Conservation (phyloP, 2,329 filamentous ascomycete species). For the Epichloe brachyelytri region DNA sequence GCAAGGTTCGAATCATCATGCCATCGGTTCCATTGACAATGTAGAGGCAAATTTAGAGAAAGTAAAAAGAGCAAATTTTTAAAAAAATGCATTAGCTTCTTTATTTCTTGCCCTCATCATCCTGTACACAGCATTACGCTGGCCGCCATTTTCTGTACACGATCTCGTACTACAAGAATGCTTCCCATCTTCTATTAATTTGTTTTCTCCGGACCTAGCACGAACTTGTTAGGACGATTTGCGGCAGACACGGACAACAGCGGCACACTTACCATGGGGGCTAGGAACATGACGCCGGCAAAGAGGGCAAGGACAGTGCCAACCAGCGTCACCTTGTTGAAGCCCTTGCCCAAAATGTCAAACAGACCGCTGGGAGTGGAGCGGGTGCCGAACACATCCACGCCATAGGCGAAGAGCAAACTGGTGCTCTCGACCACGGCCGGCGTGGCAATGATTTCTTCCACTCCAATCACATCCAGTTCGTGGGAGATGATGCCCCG, state of each 20-base stretch:
- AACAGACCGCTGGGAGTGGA: conserved; percentile 82
- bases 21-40: too few species aligned
- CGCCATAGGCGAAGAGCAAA: conserved; percentile 73
- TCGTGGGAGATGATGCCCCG: conserved; percentile 70
- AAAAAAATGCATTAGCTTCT: background rate
- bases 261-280: conserved; percentile 62
- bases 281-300: conserved; percentile 62
- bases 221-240: conserved; percentile 18
- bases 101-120: background rate
- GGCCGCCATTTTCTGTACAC: background rate
- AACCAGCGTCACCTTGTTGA: conserved; percentile 79
- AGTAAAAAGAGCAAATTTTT: too few species aligned
- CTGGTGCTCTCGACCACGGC: conserved; percentile 85
- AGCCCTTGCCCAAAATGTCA: conserved; percentile 84
- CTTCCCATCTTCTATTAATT: conserved; percentile 51
- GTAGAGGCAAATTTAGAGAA: too few species aligned
- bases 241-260: background rate
- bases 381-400: conserved; percentile 79
- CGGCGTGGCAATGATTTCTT: conserved; percentile 59
- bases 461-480: conserved; percentile 66
- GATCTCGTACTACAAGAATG: conserved; percentile 16
- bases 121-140: background rate
- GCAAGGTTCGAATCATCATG: too few species aligned
- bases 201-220: conserved; percentile 49
- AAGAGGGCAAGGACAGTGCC: conserved; percentile 71